A percentile compares a stretch with the other conserved stretches of the same genome.
Evolutionary conservation across 768 basidiomycete genomes (phyloP).

Genomic region (Pleurotus tuber-regium): DNA sequence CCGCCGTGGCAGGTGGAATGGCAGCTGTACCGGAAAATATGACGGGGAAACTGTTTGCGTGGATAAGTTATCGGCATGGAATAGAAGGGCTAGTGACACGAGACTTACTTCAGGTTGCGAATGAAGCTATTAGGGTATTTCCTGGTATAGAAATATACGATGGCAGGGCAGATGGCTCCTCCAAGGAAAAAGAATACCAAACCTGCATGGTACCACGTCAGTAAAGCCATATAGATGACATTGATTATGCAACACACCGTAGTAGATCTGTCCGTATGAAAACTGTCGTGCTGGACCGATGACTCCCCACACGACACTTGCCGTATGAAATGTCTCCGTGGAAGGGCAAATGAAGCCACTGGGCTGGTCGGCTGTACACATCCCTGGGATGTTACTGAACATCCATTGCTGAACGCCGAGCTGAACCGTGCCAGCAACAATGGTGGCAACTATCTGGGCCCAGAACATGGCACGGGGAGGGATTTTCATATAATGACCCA

Average conservation of each 20-base stretch:
- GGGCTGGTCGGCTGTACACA: slow-evolving; percentile 44
- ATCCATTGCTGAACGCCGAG: slow-evolving; percentile 65
- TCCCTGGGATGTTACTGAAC: slow-evolving; percentile 52
- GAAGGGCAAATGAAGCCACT: slow-evolving; percentile 47
- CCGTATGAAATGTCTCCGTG: slow-evolving; percentile 52
- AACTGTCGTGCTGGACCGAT: slow-evolving; percentile 60
- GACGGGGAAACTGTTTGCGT: slow-evolving; percentile 31
- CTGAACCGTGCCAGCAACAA: slow-evolving; percentile 63
- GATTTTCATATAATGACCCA: slow-evolving; percentile 78
- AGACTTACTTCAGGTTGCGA: slow-evolving; percentile 59
- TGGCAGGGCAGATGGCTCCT: slow-evolving; percentile 58
- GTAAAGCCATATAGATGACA: neutral
- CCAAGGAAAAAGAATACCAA: slow-evolving; percentile 64
- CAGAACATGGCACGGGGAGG: slow-evolving; percentile 74
- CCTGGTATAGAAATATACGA: slow-evolving; percentile 55
- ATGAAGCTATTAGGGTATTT: slow-evolving; percentile 58
- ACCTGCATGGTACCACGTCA: neutral
- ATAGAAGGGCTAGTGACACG: neutral
- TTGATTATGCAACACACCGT: slow-evolving; percentile 30
- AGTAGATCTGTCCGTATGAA: slow-evolving; percentile 53
- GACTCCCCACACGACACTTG: slow-evolving; percentile 52
- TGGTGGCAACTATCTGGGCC: slow-evolving; percentile 57
- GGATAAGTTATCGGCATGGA: neutral
- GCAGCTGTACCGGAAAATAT: slow-evolving; percentile 59
- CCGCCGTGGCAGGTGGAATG: slow-evolving; percentile 71